Conservation (phyloP, 2,329 filamentous ascomycete species). For the Apiospora kogelbergensis region DNA sequence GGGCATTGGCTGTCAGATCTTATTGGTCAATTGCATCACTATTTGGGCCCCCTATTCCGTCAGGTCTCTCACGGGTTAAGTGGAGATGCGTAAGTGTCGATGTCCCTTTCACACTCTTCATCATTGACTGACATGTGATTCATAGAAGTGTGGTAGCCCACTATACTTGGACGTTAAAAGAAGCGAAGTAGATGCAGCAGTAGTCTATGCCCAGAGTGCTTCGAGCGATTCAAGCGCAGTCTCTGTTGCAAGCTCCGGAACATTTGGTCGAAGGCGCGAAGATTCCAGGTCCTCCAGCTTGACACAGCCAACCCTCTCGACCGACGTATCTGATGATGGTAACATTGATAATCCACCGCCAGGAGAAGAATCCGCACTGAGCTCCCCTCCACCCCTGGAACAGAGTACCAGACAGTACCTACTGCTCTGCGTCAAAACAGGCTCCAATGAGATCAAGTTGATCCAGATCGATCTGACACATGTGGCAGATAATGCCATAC, state of each 20-base stretch:
- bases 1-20: background rate
- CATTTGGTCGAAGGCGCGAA: background rate
- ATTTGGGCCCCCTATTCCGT: background rate
- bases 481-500: conserved; percentile 5
- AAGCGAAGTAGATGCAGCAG: background rate
- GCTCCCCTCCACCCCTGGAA: conserved; percentile 9
- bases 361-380: background rate
- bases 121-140: background rate
- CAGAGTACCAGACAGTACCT: conserved; percentile 18
- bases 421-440: conserved; percentile 21
- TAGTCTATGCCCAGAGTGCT: background rate
- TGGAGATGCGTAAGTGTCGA: background rate
- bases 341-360: background rate
- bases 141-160: background rate
- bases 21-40: background rate
- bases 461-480: conserved; percentile 19
- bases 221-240: background rate
- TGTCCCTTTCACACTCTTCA: no score
- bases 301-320: background rate
- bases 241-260: background rate
- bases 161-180: background rate
- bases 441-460: conserved; percentile 12
- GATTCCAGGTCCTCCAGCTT: background rate
- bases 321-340: background rate
- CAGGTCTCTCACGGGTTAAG: background rate